phyloP scores from a whole-genome alignment of 495 filamentous ascomycete genomes.

The Penicillium angulare region DNA sequence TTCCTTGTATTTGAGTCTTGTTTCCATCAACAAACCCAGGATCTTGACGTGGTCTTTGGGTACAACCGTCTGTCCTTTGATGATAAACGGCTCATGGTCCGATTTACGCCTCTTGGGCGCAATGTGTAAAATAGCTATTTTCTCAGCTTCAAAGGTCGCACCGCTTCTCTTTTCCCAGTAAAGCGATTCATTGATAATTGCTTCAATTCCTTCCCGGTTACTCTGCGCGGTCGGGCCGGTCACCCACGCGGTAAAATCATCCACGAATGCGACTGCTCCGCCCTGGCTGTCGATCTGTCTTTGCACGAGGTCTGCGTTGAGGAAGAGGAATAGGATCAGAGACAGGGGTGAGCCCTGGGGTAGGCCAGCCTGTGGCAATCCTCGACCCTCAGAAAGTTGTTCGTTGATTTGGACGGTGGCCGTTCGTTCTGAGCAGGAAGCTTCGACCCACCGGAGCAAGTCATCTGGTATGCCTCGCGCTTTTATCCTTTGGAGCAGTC shows the following conservation, averaged over 20 bases:
- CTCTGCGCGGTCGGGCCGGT: conserved; percentile 11
- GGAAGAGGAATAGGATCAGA: conserved; percentile 32
- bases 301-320: conserved; percentile 28
- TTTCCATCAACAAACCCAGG: conserved; percentile 21
- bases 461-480: conserved; percentile 27
- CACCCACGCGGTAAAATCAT: too few relatives aligned
- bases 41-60: conserved; percentile 24
- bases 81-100: conserved; percentile 20
- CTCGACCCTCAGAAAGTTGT: too few relatives aligned
- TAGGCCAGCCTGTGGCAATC: too few relatives aligned
- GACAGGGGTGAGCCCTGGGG: conserved; percentile 32
- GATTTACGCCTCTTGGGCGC: conserved; percentile 16
- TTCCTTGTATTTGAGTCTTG: conserved; percentile 24
- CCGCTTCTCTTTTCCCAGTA: conserved; percentile 24
- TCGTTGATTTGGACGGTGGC: conserved; percentile 18
- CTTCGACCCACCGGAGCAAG: conserved; percentile 30
- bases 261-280: too few relatives aligned
- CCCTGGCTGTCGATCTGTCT: too few relatives aligned
- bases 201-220: conserved; percentile 22
- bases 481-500: conserved; percentile 30
- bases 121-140: conserved; percentile 16
- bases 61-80: conserved; percentile 24
- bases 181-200: conserved; percentile 20
- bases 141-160: conserved; percentile 27
- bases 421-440: conserved; percentile 25